Base-by-base conservation (phyloP, 148 eudicot species). In the Pharnaceum exiguum region DNA sequence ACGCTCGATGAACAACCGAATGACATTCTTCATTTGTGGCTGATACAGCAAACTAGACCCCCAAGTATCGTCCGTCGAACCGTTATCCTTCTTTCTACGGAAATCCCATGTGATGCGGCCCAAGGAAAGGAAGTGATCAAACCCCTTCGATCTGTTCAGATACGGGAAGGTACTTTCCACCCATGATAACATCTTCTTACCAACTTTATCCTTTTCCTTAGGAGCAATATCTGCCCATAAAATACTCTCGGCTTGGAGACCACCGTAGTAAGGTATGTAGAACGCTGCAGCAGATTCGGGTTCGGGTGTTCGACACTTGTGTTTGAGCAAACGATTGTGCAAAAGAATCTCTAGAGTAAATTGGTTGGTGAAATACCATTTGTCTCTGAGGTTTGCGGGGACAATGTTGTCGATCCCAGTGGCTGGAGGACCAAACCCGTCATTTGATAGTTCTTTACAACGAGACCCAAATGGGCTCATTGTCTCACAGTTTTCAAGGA, bases 91-190 rank as follows among this genome's bases (percentile, higher is more conserved):
- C n/a, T n/a, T n/a, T n/a, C n/a, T n/a, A 7, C 91, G 77, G 49
- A 89, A 89, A 67, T 85, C 93, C 96, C 96, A 89, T 3, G 86
- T 80, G 68, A 82, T 85, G 7, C 96, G 57, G 5, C 89, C 89
- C 47, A 89, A 66, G 5, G 77, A 68, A 24, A 85, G 76, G 69
- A 89, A 77, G 39, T 89, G 96, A 74, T 89, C 89, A 79, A 72
- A 83, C 32, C 73, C 75, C 0, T 60, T 63, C 24, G 74, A 50
- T 32, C 44, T 32, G 0, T 63, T 70, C 0, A 70, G 45, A 26
- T 50, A 70, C 5, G 74, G 74, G 24, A 15, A 61, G 4, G 67
- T 75, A 0, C 38, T 15, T 30, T 62, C 45, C 18, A 82, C 63
- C 84, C 85, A 82, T 19, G 40, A 13, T 6, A 82, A 56, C 81